Percentiles rank a stretch among this genome's conserved stretches.
Evolutionary conservation across 2,329 filamentous ascomycete genomes (phyloP).

Genomic region (Colletotrichum spinosum): DNA sequence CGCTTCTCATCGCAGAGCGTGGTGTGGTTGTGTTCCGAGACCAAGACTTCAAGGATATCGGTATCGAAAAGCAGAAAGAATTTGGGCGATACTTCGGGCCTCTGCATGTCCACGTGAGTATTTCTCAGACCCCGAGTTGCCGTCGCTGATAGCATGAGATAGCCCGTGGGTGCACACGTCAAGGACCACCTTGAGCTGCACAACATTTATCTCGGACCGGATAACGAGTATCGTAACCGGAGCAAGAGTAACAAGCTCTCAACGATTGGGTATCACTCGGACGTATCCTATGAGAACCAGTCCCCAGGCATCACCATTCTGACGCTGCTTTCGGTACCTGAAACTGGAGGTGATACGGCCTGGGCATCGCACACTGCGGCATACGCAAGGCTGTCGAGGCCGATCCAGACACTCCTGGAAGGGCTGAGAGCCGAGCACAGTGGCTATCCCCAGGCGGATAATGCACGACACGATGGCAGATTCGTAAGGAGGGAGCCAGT

Average conservation of each 20-base stretch:
- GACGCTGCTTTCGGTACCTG: conserved; percentile 50
- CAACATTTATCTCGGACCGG: conserved; percentile 59
- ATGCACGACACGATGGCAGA: conserved; percentile 46
- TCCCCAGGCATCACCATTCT: conserved; percentile 55
- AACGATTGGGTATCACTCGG: conserved; percentile 53
- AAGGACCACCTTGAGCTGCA: conserved; percentile 57
- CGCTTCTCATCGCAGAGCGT: conserved; percentile 54
- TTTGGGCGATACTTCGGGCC: conserved; percentile 47
- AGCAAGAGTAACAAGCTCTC: conserved; percentile 49
- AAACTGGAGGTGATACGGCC: conserved; percentile 51
- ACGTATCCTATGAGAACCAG: conserved; percentile 57
- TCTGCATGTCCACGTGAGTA: conserved; percentile 52
- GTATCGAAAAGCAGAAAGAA: conserved; percentile 24
- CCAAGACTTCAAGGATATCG: conserved; percentile 45
- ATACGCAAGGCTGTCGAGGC: conserved; percentile 50
- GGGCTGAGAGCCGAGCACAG: conserved; percentile 53
- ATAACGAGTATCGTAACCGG: conserved; percentile 55
- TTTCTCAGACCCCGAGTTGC: not conserved
- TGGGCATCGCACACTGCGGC: conserved; percentile 52
- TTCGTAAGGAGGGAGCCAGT: conserved; percentile 72
- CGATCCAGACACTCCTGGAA: conserved; percentile 50
- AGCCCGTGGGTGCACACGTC: conserved; percentile 57
- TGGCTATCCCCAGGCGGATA: conserved; percentile 52
- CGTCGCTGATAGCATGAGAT: not conserved
- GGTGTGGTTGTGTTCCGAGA: conserved; percentile 53